Base-by-base conservation (phyloP, 306 rosid species). In the Corylus americana region DNA sequence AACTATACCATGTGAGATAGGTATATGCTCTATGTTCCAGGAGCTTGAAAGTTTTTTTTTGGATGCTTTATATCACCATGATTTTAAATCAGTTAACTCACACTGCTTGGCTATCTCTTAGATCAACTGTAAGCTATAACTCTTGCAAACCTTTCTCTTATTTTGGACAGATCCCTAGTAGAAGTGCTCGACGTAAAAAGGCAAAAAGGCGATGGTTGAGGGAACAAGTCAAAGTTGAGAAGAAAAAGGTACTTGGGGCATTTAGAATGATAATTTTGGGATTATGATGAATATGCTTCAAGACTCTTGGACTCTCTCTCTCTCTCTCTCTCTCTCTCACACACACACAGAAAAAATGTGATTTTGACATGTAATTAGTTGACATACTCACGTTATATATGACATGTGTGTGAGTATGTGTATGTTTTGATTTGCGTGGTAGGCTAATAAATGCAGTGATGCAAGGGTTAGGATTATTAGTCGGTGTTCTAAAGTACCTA, bases 151-250 rank as follows among this genome's bases (percentile, higher is more conserved):
- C 7, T 75, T 51, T 35, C 59, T 27, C 22, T n/a, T 53, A 76
- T 80, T 78, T 75, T 78, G 78, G 37, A 63, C 81, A 95, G 99
- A 14, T 82, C 70, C 91, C 94, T 25, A 85, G 98, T 89, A 91
- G 99, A 85, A 93, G 96, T 82, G 89, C 94, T 71, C 96, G 94
- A 9, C 94, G 98, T 75, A 93, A 91, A 78, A 96, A 90, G 86
- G 92, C 91, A 76, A 92, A 89, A 85, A 87, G 97, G 81, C 90
- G 25, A 75, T 88, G 96, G 97, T 80, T 87, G 85, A 93, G 96
- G 89, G 98, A 91, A 84, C 86, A 83, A 73, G 79, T 68, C 67
- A 90, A 84, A 51, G 71, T 79, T 78, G 80, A 83, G 78, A 87
- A 85, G 78, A 83, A 87, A 57, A 86, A 91, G 97, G 99, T 95